Evolutionary conservation across 371 early-diverging fungal species (phyloP).

Genomic region (Conidiobolus incongruus): DNA sequence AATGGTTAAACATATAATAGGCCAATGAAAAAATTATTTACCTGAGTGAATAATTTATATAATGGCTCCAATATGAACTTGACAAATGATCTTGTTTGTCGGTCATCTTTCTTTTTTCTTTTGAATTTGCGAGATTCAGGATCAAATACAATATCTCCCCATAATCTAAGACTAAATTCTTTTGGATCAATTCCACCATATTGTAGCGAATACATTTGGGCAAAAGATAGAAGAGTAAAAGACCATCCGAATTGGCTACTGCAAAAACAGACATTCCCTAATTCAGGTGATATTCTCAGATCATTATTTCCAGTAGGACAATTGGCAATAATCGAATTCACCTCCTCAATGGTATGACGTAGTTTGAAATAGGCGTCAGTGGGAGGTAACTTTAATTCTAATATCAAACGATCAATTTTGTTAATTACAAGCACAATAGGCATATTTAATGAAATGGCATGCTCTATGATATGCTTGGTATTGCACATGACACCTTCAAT

Average conservation of each 20-base stretch:
- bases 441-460: slow-evolving; percentile 56
- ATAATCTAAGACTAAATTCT: slow-evolving; percentile 77
- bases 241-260: slow-evolving; percentile 85
- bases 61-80: slow-evolving; percentile 92
- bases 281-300: slow-evolving; percentile 72
- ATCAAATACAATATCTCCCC: slow-evolving; percentile 94
- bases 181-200: slow-evolving; percentile 42
- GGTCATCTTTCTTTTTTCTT: slow-evolving; percentile 28
- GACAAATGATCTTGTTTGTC: slow-evolving; percentile 67
- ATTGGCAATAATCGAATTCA: slow-evolving; percentile 46
- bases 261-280: slow-evolving; percentile 92
- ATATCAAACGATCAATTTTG: slow-evolving; percentile 89
- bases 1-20: neutral
- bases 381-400: slow-evolving; percentile 90
- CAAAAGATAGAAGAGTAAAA: slow-evolving; percentile 85
- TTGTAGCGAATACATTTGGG: slow-evolving; percentile 62
- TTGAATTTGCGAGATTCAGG: slow-evolving; percentile 53
- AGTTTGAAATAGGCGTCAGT: slow-evolving; percentile 91
- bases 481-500: slow-evolving; percentile 92
- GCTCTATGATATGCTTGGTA: slow-evolving; percentile 73
- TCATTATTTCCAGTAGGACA: slow-evolving; percentile 6
- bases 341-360: slow-evolving; percentile 84
- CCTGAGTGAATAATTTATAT: slow-evolving; percentile 81
- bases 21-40: slow-evolving; percentile 5
- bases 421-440: slow-evolving; percentile 74